Evolutionary conservation across 2,329 filamentous ascomycete species (phyloP).

Genomic region (Aureobasidium sp.): DNA sequence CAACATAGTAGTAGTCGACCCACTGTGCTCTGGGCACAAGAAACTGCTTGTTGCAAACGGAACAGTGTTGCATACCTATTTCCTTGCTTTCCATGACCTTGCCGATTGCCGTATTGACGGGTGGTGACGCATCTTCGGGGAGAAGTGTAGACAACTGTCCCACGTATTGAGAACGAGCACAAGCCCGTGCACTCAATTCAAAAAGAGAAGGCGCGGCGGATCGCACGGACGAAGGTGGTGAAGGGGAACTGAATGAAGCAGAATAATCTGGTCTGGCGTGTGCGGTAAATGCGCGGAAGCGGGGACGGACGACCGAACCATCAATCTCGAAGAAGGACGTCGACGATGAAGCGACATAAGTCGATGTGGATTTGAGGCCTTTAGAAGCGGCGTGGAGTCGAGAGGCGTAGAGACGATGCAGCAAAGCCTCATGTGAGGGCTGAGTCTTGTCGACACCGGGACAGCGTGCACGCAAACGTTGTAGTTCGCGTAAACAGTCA

Average conservation of each 20-base stretch:
- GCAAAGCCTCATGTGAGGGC: constrained; percentile 20
- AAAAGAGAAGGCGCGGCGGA: constrained; percentile 29
- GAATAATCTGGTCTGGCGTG: not conserved
- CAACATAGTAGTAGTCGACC: constrained; percentile 31
- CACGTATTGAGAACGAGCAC: constrained; percentile 22
- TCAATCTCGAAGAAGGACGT: constrained; percentile 25
- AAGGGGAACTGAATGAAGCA: constrained; percentile 2
- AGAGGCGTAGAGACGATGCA: constrained; percentile 18
- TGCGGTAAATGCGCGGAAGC: constrained; percentile 5
- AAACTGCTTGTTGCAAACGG: constrained; percentile 26
- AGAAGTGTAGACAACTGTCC: constrained; percentile 22
- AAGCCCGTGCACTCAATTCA: constrained; percentile 27
- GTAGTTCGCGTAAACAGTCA: constrained; percentile 13
- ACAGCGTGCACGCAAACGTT: constrained; percentile 15
- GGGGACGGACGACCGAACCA: constrained; percentile 20
- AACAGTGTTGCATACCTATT: constrained; percentile 27
- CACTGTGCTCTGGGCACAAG: constrained; percentile 30
- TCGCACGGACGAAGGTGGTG: constrained; percentile 3
- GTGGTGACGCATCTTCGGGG: constrained; percentile 18
- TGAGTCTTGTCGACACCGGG: constrained; percentile 20
- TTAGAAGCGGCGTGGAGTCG: constrained; percentile 18
- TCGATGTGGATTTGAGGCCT: constrained; percentile 17
- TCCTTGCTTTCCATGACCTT: constrained; percentile 18
- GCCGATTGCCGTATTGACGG: constrained; percentile 21
- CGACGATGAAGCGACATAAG: constrained; percentile 26